phyloP scores from a whole-genome alignment of 495 filamentous ascomycete genomes.

The Alectoria sarmentosa region DNA sequence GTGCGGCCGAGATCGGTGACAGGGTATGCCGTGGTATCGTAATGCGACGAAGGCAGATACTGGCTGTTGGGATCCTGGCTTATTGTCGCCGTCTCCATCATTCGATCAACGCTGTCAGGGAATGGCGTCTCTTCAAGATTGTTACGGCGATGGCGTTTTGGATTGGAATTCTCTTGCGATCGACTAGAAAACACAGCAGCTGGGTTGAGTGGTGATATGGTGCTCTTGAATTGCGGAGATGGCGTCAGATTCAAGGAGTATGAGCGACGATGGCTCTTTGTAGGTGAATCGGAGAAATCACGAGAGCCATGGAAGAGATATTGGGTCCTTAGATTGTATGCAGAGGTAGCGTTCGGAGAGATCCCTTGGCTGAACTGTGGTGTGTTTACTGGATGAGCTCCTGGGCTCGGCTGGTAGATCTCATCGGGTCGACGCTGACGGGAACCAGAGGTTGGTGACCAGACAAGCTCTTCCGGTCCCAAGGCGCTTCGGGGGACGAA shows the following conservation, averaged over 20 bases:
- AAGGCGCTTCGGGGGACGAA: conserved; percentile 4
- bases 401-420: not conserved
- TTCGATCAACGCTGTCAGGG: not conserved
- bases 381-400: not conserved
- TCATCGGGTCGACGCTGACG: conserved; percentile 12
- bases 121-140: not conserved
- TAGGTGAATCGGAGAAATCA: not conserved
- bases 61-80: not conserved
- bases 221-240: conserved; percentile 2
- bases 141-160: not conserved
- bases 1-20: not conserved
- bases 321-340: not conserved
- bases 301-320: conserved; percentile 2
- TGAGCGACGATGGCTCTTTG: not conserved
- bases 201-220: not conserved
- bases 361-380: not conserved
- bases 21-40: not conserved
- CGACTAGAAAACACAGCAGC: not conserved
- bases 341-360: not conserved
- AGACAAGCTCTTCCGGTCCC: conserved; percentile 3
- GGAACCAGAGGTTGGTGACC: conserved; percentile 13
- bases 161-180: not conserved
- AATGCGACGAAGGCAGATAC: not conserved
- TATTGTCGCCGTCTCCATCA: not conserved
- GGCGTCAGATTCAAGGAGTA: not conserved